Evolutionary conservation across 179 eudicot species (phyloP).

Genomic region (Beta corolliflora): DNA sequence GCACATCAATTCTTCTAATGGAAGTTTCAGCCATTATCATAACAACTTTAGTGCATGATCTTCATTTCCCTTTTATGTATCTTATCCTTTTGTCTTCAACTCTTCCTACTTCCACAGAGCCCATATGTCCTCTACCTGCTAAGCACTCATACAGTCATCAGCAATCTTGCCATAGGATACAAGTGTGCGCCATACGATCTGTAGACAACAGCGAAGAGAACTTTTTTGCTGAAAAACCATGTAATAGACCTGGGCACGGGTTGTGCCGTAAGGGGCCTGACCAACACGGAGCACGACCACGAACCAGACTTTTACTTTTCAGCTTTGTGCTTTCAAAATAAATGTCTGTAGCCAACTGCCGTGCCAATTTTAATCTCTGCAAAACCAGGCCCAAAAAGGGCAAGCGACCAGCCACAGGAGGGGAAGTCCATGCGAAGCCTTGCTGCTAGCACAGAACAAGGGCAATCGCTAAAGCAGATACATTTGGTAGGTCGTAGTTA

Average conservation of each 20-base stretch:
- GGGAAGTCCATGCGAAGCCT: too few relatives aligned
- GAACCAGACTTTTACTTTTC: background rate
- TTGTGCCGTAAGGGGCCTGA: too few relatives aligned
- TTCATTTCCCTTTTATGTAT: background rate
- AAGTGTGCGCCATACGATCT: too few relatives aligned
- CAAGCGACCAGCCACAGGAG: too few relatives aligned
- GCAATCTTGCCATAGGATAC: too few relatives aligned
- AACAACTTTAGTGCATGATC: background rate
- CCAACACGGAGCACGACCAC: background rate
- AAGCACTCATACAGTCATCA: background rate
- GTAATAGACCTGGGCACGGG: background rate
- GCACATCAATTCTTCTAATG: background rate
- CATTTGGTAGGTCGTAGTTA: background rate
- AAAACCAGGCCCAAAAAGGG: too few relatives aligned
- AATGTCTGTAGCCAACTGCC: too few relatives aligned
- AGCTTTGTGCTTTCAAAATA: too few relatives aligned
- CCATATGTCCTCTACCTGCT: background rate
- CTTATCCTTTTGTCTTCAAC: background rate
- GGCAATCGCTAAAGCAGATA: background rate
- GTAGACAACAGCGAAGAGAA: background rate
- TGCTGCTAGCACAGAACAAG: too few relatives aligned
- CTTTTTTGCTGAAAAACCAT: background rate
- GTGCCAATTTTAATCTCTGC: too few relatives aligned
- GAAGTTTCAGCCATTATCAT: background rate
- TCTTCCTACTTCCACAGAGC: background rate